A percentile compares a stretch with the other conserved stretches of the same genome.
Evolutionary conservation across 768 basidiomycete species (phyloP).

Genomic region (Phylloporus sp.): DNA sequence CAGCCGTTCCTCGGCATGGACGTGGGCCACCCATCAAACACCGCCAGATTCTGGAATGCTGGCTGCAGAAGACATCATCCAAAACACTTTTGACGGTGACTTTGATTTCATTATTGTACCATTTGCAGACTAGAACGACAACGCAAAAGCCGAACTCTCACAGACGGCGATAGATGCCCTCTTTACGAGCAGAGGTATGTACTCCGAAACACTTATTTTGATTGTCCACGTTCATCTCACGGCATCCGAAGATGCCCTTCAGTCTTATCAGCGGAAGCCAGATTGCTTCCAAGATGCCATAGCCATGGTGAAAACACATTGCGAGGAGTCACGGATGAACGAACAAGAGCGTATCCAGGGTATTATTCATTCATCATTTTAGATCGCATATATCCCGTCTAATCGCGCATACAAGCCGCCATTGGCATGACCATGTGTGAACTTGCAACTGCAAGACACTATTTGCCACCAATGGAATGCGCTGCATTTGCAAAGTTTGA

Average conservation of each 20-base stretch:
- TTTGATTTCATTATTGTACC: constrained; percentile 6
- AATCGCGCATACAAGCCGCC: constrained; percentile 48
- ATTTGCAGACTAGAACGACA: constrained; percentile 8
- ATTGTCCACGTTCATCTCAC: constrained; percentile 9
- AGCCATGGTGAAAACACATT: constrained; percentile 43
- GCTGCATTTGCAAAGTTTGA: constrained; percentile 14
- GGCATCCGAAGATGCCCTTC: constrained; percentile 36
- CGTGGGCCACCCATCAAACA: constrained; percentile 26
- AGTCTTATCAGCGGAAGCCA: constrained; percentile 42
- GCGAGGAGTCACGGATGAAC: constrained; percentile 54
- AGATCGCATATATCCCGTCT: not conserved
- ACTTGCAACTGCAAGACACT: constrained; percentile 66
- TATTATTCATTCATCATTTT: constrained; percentile 22
- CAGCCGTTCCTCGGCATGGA: constrained; percentile 22
- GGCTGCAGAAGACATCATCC: constrained; percentile 4
- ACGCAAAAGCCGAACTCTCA: constrained; percentile 16
- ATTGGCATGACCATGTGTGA: constrained; percentile 80
- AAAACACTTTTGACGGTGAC: constrained; percentile 23
- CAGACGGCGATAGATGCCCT: constrained; percentile 18
- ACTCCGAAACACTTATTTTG: constrained; percentile 4
- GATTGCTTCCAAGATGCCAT: constrained; percentile 64
- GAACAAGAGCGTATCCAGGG: constrained; percentile 62
- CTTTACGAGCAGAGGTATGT: constrained; percentile 16
- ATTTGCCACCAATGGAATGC: constrained; percentile 68
- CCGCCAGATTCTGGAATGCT: constrained; percentile 11